Percentiles rank a stretch among this genome's conserved stretches.
These are phyloP conservation scores for Thermothelomyces thermophilus DNA, from an alignment of 2,329 filamentous ascomycete species.

Conservation along the genomic window DNA sequence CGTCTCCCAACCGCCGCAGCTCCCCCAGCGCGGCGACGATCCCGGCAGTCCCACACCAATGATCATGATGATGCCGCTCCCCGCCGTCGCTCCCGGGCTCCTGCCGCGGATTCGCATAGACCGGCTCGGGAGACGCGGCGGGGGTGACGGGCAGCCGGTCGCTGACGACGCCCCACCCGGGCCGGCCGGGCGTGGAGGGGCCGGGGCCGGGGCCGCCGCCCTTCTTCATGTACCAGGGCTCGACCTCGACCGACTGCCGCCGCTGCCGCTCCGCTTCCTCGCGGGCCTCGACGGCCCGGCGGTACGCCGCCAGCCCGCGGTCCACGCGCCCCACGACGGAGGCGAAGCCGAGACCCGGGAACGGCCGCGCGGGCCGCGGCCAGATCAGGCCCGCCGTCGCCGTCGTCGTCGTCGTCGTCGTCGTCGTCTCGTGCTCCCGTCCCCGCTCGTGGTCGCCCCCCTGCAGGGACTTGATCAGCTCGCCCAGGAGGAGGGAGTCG, in stretches of 20 bases:
- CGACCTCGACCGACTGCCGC: slow-evolving; percentile 6
- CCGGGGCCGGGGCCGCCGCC: neutral
- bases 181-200: neutral
- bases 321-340: slow-evolving; percentile 18
- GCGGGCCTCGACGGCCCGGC: neutral
- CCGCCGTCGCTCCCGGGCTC: slow-evolving; percentile 4
- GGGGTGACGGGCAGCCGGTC: slow-evolving; percentile 14
- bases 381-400: slow-evolving; percentile 19
- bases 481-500: slow-evolving; percentile 28
- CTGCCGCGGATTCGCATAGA: neutral
- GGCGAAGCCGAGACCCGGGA: slow-evolving; percentile 24
- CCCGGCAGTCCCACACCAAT: slow-evolving; percentile 17
- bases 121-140: slow-evolving; percentile 23
- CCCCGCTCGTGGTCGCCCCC: too few relatives aligned
- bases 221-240: neutral
- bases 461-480: slow-evolving; percentile 28
- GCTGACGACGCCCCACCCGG: neutral
- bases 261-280: neutral
- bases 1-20: slow-evolving; percentile 16
- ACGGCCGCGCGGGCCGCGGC: slow-evolving; percentile 26
- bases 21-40: slow-evolving; percentile 20
- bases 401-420: too few relatives aligned
- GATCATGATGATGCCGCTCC: slow-evolving; percentile 15
- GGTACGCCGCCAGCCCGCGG: slow-evolving; percentile 3
- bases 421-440: too few relatives aligned